phyloP scores from a whole-genome alignment of 805 yeast genomes.

The Sporopachydermia quercuum region DNA sequence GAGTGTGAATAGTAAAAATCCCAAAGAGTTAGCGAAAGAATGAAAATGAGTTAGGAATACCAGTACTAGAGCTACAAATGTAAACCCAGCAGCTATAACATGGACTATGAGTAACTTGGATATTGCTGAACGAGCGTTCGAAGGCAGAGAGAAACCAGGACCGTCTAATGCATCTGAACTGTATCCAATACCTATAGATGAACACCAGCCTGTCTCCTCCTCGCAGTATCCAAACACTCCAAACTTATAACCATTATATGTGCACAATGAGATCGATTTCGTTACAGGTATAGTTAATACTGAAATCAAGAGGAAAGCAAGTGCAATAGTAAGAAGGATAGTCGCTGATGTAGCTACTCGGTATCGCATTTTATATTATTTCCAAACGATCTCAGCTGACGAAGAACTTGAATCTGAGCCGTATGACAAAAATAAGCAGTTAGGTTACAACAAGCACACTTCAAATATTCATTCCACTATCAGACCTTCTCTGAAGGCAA shows the following conservation, averaged over 20 bases:
- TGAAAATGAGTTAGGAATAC: slow-evolving; percentile 26
- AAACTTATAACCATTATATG: slow-evolving; percentile 33
- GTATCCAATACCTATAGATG: slow-evolving; percentile 30
- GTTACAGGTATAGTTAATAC: slow-evolving; percentile 50
- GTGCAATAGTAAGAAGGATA: slow-evolving; percentile 30
- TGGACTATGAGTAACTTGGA: slow-evolving; percentile 53
- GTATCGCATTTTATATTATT: background rate
- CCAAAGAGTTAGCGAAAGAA: slow-evolving; percentile 21
- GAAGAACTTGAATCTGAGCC: slow-evolving; percentile 1
- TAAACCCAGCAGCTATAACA: slow-evolving; percentile 44
- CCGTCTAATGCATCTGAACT: slow-evolving; percentile 17
- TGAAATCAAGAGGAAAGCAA: slow-evolving; percentile 43
- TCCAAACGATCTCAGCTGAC: slow-evolving; percentile 1
- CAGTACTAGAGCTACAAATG: slow-evolving; percentile 29
- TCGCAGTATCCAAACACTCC: slow-evolving; percentile 64
- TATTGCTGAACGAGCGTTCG: slow-evolving; percentile 41
- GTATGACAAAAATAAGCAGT: background rate
- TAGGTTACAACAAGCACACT: slow-evolving; percentile 1
- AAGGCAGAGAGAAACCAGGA: slow-evolving; percentile 35
- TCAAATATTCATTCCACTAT: background rate
- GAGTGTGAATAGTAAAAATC: slow-evolving; percentile 35
- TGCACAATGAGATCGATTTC: slow-evolving; percentile 29
- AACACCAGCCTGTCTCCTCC: slow-evolving; percentile 20
- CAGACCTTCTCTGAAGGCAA: slow-evolving; percentile 1
- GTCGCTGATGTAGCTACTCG: slow-evolving; percentile 22